Evolutionary conservation across 441 rosid genomes (phyloP), one percentile per base, ranked within the genome.

Genomic region (Dalechampia spathulata): DNA sequence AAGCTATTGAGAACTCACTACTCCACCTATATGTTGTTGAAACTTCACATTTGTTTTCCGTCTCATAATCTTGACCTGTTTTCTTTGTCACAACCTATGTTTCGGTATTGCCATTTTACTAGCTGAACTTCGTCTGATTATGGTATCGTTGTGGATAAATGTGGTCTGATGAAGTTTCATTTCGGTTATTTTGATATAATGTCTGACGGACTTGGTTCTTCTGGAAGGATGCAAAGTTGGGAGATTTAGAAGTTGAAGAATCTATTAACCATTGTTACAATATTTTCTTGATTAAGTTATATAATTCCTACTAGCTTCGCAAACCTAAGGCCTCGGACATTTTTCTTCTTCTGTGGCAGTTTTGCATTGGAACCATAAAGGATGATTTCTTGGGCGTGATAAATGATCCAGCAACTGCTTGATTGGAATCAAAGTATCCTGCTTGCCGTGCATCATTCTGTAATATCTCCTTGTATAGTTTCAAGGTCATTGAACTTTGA

Each of bases 341-440:
- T 30, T 12, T 32, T 57, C 32, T n/a, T n/a, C n/a, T n/a, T n/a
- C n/a, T n/a, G n/a, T 58, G 74, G 75, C 88, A 92, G 99, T 86
- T 89, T 62, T 89, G 99, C 69, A 86, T 92, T 27, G 99, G 97
- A 9, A 92, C 96, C 61, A 92, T 92, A 66, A 89, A 86, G 66
- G 99, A 89, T 55, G 94, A 92, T 67, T 92, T 89, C 81, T 74
- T 89, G 79, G 99, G 96, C 26, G 96, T 92, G 75, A 86, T 92
- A 45, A 91, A 88, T 61, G 96, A 91, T 73, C 98, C 96, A 19
- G 71, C 86, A 44, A 64, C 85, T 0, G 80, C 75, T 43, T 85
- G 76, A 61, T n/a, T n/a, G n/a, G n/a, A n/a, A n/a, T n/a, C n/a
- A n/a, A n/a, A n/a, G n/a, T n/a, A n/a, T n/a, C n/a, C n/a, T n/a